Evolutionary conservation across 2,329 filamentous ascomycete species (phyloP).

Genomic region (Cyphellophora europaea): DNA sequence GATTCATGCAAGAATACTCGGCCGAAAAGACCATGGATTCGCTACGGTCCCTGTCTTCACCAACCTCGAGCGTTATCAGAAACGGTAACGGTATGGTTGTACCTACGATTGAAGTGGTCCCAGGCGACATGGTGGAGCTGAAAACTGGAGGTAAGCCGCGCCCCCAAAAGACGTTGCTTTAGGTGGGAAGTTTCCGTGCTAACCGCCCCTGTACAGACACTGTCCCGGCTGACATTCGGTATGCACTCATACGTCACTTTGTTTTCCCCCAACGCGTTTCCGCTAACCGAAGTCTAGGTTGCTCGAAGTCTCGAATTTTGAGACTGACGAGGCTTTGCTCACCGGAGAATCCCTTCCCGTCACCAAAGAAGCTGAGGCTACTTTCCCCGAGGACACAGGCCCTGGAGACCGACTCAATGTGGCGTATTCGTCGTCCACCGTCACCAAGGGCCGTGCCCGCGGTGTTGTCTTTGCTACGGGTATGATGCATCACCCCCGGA

Average conservation of each 20-base stretch:
- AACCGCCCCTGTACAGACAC: slow-evolving; percentile 25
- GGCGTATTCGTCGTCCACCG: slow-evolving; percentile 51
- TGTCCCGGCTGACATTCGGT: slow-evolving; percentile 35
- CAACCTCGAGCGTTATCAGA: slow-evolving; percentile 40
- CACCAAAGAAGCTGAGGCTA: slow-evolving; percentile 38
- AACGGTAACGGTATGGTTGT: slow-evolving; percentile 39
- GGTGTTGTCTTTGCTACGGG: slow-evolving; percentile 55
- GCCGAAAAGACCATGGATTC: slow-evolving; percentile 47
- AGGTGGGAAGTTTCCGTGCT: neutral
- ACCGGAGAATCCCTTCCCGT: slow-evolving; percentile 55
- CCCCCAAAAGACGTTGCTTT: no score
- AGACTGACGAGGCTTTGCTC: slow-evolving; percentile 51
- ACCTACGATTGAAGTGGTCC: slow-evolving; percentile 45
- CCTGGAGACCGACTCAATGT: slow-evolving; percentile 54
- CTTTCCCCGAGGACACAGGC: slow-evolving; percentile 44
- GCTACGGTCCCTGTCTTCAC: slow-evolving; percentile 38
- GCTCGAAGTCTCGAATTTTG: slow-evolving; percentile 48
- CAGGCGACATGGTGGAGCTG: slow-evolving; percentile 48
- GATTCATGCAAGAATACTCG: slow-evolving; percentile 44
- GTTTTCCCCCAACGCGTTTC: neutral
- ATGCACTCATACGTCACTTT: slow-evolving; percentile 15
- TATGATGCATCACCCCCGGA: slow-evolving; percentile 28
- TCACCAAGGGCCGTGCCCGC: slow-evolving; percentile 52
- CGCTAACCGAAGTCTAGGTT: slow-evolving; percentile 2
- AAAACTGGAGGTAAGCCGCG: slow-evolving; percentile 26